These are phyloP conservation scores for Aspergillus sparsus DNA, from an alignment of 495 filamentous ascomycete genomes.

Conservation along the genomic window DNA sequence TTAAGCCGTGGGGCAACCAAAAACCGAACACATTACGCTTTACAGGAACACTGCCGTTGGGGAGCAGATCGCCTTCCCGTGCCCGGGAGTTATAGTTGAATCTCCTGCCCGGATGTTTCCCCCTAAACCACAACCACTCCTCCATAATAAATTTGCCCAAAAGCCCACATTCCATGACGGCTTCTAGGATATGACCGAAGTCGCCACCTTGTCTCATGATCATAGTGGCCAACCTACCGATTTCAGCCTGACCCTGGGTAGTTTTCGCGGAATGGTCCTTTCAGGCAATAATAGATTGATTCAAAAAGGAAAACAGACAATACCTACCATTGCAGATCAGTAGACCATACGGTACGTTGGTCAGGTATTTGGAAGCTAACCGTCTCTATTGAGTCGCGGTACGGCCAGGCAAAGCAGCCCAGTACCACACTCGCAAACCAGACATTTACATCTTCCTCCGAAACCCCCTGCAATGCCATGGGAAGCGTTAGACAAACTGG, in stretches of 20 bases:
- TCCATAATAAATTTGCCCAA: not conserved
- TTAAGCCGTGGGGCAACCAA: not conserved
- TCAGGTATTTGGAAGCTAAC: not conserved
- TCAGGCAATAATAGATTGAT: not conserved
- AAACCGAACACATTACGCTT: not conserved
- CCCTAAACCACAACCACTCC: not conserved
- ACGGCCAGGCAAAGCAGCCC: not conserved
- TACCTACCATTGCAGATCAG: not conserved
- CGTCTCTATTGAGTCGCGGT: not conserved
- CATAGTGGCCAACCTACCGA: not conserved
- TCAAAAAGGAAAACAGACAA: not conserved
- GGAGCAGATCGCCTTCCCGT: not conserved
- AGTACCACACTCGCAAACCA: slow-evolving; percentile 1
- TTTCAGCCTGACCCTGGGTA: not conserved
- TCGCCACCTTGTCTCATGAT: not conserved
- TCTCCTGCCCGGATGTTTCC: not conserved
- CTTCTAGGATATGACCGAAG: not conserved
- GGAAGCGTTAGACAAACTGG: not conserved
- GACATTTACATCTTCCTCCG: slow-evolving; percentile 1
- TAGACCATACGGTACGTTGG: not conserved
- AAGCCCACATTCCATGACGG: not conserved
- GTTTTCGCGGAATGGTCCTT: not conserved
- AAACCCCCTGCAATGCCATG: not conserved
- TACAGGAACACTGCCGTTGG: not conserved
- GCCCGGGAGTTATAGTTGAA: not conserved